phyloP scores from a whole-genome alignment of 805 yeast genomes.

The Saccharomycopsis guyanensis region DNA sequence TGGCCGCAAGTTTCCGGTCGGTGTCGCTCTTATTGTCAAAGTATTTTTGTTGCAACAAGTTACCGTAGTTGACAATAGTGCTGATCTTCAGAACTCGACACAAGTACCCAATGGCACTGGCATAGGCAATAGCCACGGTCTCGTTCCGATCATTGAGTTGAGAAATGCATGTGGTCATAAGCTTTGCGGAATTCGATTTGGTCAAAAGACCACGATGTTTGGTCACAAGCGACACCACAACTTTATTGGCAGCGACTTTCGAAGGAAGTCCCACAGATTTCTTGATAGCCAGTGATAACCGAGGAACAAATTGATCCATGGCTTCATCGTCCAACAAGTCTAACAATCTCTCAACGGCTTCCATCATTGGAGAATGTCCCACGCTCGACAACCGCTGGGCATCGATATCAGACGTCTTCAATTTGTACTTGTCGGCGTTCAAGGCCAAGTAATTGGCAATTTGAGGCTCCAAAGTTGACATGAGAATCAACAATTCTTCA shows the following conservation, averaged over 20 bases:
- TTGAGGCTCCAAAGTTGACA: conserved; percentile 91
- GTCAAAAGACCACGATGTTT: conserved; percentile 30
- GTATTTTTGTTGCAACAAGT: conserved; percentile 44
- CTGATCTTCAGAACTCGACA: conserved; percentile 53
- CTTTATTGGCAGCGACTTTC: conserved; percentile 74
- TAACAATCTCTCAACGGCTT: conserved; percentile 66
- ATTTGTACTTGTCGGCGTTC: conserved; percentile 82
- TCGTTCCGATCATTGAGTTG: conserved; percentile 67
- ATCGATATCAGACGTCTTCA: conserved; percentile 67
- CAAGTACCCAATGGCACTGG: conserved; percentile 72
- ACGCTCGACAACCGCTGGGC: conserved; percentile 65
- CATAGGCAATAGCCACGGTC: conserved; percentile 67
- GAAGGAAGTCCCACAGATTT: conserved; percentile 85
- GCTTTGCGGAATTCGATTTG: conserved; percentile 49
- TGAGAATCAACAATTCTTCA: conserved; percentile 57
- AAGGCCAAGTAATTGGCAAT: conserved; percentile 75
- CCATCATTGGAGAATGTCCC: conserved; percentile 83
- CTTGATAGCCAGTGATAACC: conserved; percentile 47
- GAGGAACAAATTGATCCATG: conserved; percentile 41
- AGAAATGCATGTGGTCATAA: conserved; percentile 47
- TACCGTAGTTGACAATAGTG: conserved; percentile 45
- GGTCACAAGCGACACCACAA: conserved; percentile 49
- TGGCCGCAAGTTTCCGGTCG: conserved; percentile 43
- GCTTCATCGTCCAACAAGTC: conserved; percentile 46
- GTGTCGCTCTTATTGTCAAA: conserved; percentile 43